Percentiles rank a stretch among this genome's conserved stretches.
phyloP scores from a whole-genome alignment of 202 grass and related monocot species.

The Carex sylvatica region DNA sequence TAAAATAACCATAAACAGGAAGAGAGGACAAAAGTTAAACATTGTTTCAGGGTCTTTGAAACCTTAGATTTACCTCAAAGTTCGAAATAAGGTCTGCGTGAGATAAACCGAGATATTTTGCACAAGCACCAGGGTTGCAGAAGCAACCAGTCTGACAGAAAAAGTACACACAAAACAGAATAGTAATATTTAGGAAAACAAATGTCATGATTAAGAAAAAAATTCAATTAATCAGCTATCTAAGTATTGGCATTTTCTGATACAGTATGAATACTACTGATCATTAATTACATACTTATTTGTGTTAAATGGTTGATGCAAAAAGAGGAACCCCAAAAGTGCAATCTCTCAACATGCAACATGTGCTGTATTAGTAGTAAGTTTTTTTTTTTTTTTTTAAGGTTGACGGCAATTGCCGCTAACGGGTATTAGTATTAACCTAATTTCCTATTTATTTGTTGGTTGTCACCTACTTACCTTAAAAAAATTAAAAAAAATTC shows the following conservation, averaged over 20 bases:
- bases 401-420: too few species aligned
- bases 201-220: neutral
- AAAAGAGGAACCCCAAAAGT: neutral
- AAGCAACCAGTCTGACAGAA: slow-evolving; percentile 88
- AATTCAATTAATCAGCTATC: neutral
- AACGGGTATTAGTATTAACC: neutral
- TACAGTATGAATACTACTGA: neutral
- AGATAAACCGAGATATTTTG: slow-evolving; percentile 82
- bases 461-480: neutral
- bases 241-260: neutral
- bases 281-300: neutral
- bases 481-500: neutral
- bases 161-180: slow-evolving; percentile 11
- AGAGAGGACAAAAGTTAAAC: neutral
- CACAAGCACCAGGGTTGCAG: slow-evolving; percentile 93
- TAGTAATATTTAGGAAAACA: neutral
- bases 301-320: neutral
- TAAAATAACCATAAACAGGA: slow-evolving; percentile 3
- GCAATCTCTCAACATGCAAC: neutral
- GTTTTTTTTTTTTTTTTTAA: too few species aligned
- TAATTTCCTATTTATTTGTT: neutral
- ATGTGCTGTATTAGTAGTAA: neutral
- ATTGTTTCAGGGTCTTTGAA: slow-evolving; percentile 20
- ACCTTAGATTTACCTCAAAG: slow-evolving; percentile 68
- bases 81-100: slow-evolving; percentile 88